Conservation (phyloP, 2,329 filamentous ascomycete species). For the Geosmithia flava region DNA sequence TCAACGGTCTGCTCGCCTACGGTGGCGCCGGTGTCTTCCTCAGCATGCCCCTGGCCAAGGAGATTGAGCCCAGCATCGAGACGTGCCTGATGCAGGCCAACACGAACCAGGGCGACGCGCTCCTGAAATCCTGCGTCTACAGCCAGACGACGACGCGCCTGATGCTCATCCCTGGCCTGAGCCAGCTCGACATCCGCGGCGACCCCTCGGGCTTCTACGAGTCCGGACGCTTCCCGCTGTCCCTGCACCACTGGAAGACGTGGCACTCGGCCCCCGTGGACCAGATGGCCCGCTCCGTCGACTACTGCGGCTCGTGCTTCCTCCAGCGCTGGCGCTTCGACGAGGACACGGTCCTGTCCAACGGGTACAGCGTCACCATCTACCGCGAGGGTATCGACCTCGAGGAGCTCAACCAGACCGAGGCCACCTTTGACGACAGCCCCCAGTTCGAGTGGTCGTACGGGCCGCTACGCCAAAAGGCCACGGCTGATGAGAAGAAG, state of each 20-base stretch:
- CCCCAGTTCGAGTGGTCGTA: slow-evolving; percentile 2
- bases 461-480: slow-evolving; percentile 1
- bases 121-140: slow-evolving; percentile 45
- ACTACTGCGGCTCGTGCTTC: slow-evolving; percentile 46
- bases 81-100: slow-evolving; percentile 28
- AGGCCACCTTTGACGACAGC: slow-evolving; percentile 1
- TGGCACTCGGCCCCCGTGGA: slow-evolving; percentile 41
- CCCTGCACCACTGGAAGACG: slow-evolving; percentile 51
- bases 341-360: slow-evolving; percentile 37
- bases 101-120: slow-evolving; percentile 33
- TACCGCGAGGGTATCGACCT: slow-evolving; percentile 27
- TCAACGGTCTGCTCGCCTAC: slow-evolving; percentile 46
- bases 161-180: slow-evolving; percentile 40
- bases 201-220: slow-evolving; percentile 50
- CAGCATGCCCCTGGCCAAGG: slow-evolving; percentile 34
- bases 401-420: slow-evolving; percentile 23
- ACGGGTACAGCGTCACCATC: slow-evolving; percentile 43
- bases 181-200: slow-evolving; percentile 42
- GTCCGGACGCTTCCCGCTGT: slow-evolving; percentile 38
- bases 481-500: slow-evolving; percentile 2
- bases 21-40: slow-evolving; percentile 50
- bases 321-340: slow-evolving; percentile 41
- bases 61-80: slow-evolving; percentile 33
- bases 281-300: slow-evolving; percentile 32
- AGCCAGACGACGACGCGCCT: slow-evolving; percentile 38